A percentile compares a stretch with the other conserved stretches of the same genome.
Evolutionary conservation across 257 asterid species (phyloP).

Genomic region (Craterostigma plantagineum): DNA sequence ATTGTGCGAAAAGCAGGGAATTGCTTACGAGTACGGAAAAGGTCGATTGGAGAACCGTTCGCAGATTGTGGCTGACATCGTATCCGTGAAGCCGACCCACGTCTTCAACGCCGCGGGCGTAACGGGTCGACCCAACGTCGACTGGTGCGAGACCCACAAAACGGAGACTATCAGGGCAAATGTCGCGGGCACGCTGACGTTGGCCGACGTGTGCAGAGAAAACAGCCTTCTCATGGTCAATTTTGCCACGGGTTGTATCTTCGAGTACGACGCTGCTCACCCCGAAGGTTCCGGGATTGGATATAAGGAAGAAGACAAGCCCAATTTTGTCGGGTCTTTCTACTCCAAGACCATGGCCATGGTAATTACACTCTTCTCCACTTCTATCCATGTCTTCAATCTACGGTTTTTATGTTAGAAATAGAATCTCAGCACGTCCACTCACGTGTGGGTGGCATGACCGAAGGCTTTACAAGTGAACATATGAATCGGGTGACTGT

Average conservation of each 20-base stretch:
- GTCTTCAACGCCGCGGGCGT: slow-evolving; percentile 95
- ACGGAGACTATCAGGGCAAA: slow-evolving; percentile 75
- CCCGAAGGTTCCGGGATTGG: slow-evolving; percentile 94
- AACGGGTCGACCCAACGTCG: slow-evolving; percentile 96
- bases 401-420: too few species aligned
- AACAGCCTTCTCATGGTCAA: slow-evolving; percentile 54
- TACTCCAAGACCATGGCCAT: slow-evolving; percentile 97
- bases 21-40: slow-evolving; percentile 64
- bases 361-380: slow-evolving; percentile 34
- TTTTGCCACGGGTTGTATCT: slow-evolving; percentile 91
- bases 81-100: slow-evolving; percentile 65
- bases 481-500: too few species aligned
- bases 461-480: too few species aligned
- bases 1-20: slow-evolving; percentile 79
- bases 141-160: slow-evolving; percentile 92
- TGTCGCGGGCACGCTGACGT: slow-evolving; percentile 78
- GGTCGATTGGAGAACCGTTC: slow-evolving; percentile 78
- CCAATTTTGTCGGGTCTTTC: slow-evolving; percentile 82
- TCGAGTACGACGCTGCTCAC: slow-evolving; percentile 66
- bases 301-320: slow-evolving; percentile 79
- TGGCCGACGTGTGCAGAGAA: slow-evolving; percentile 88
- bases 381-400: too few species aligned
- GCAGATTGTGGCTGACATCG: slow-evolving; percentile 45
- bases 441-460: too few species aligned
- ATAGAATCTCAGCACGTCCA: too few species aligned